A percentile compares a stretch with the other conserved stretches of the same genome.
phyloP scores from a whole-genome alignment of 2,329 filamentous ascomycete species.

The Calonectria leucothoes region DNA sequence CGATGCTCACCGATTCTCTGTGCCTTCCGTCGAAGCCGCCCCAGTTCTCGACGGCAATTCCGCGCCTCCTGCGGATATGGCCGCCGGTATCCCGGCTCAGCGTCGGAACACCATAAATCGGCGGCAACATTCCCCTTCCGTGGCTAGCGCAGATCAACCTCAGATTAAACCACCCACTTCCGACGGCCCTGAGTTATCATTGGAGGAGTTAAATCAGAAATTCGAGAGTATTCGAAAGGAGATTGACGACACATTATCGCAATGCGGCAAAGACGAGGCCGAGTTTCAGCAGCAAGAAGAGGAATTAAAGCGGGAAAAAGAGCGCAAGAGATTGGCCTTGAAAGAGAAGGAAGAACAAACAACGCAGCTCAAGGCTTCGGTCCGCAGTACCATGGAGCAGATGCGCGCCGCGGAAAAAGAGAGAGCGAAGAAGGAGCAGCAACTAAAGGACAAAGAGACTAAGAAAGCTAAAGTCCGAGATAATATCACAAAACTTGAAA shows the following conservation, averaged over 20 bases:
- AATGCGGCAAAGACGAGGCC: constrained; percentile 77
- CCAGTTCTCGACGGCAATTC: constrained; percentile 71
- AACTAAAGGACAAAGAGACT: constrained; percentile 74
- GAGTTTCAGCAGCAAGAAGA: constrained; percentile 75
- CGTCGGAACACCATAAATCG: constrained; percentile 72
- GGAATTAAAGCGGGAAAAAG: constrained; percentile 80
- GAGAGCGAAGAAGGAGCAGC: constrained; percentile 80
- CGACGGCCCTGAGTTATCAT: constrained; percentile 71
- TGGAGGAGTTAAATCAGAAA: constrained; percentile 83
- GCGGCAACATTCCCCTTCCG: constrained; percentile 80
- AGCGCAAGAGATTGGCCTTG: constrained; percentile 79
- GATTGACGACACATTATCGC: constrained; percentile 80
- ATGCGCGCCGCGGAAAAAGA: constrained; percentile 86
- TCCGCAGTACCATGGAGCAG: constrained; percentile 81
- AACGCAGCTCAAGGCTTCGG: constrained; percentile 83
- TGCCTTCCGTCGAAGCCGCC: constrained; percentile 71
- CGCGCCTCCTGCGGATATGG: constrained; percentile 71
- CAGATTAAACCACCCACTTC: constrained; percentile 56
- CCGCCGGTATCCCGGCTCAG: constrained; percentile 58
- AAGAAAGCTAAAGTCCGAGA: constrained; percentile 78
- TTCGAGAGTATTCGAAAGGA: constrained; percentile 86
- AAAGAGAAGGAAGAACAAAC: constrained; percentile 94
- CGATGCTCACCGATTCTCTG: constrained; percentile 61
- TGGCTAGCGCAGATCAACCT: constrained; percentile 65
- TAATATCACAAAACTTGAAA: constrained; percentile 75